Conservation (phyloP, 163 green algal species). For the Scenedesmus sp. region DNA sequence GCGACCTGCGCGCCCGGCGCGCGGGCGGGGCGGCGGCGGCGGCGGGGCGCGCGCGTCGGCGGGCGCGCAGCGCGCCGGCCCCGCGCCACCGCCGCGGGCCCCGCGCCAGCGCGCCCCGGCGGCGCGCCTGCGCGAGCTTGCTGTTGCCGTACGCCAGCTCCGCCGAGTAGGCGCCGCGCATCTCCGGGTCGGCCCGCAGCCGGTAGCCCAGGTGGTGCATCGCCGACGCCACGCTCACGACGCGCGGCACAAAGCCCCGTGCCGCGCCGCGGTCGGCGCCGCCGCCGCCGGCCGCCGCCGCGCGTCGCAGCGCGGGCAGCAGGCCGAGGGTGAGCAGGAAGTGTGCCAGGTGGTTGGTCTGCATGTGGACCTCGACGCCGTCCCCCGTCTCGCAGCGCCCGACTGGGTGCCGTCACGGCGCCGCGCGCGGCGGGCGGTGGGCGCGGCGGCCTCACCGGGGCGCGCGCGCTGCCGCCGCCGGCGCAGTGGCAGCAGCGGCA, state of each 20-base stretch:
- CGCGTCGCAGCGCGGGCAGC: conserved; percentile 66
- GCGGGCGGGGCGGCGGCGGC: too few species aligned
- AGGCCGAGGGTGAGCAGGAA: conserved; percentile 79
- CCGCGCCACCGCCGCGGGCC: too few species aligned
- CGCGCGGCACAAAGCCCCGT: conserved; percentile 42
- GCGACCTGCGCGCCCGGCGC: conserved; percentile 67
- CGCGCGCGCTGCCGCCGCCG: too few species aligned
- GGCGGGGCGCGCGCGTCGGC: too few species aligned
- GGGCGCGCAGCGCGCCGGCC: too few species aligned
- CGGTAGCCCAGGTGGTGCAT: conserved; percentile 61
- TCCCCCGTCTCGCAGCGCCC: conserved; percentile 68
- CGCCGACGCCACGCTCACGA: conserved; percentile 76
- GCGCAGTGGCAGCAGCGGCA: too few species aligned
- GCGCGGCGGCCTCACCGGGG: too few species aligned
- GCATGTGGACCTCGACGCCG: conserved; percentile 90
- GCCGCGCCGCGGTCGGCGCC: too few species aligned
- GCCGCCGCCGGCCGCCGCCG: conserved; percentile 13
- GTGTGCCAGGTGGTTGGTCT: conserved; percentile 86
- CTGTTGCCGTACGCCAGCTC: conserved; percentile 72
- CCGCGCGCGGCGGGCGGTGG: too few species aligned
- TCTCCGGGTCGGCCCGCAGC: conserved; percentile 55
- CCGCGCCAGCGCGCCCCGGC: too few species aligned
- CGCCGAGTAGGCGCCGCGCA: conserved; percentile 49
- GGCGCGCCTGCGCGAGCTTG: conserved; percentile 78
- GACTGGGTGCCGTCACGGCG: not conserved